Conservation (phyloP, 495 filamentous ascomycete genomes). For the Amorphotheca resinae region DNA sequence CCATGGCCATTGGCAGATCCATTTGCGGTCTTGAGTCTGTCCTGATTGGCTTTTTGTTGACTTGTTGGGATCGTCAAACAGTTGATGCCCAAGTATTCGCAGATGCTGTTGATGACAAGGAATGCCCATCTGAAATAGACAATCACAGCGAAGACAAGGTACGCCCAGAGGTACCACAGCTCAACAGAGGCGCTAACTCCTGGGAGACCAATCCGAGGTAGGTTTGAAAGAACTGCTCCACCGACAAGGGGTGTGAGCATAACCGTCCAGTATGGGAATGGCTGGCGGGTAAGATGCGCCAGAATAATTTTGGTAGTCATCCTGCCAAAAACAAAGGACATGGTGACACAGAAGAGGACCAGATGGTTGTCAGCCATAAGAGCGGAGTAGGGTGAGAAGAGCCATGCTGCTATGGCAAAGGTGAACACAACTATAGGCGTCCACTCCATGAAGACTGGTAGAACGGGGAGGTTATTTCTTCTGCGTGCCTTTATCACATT, state of each 20-base stretch:
- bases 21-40: constrained; percentile 10
- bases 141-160: constrained; percentile 67
- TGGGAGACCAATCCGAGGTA: constrained; percentile 65
- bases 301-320: constrained; percentile 99
- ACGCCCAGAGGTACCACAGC: constrained; percentile 66
- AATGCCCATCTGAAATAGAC: constrained; percentile 89
- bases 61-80: constrained; percentile 76
- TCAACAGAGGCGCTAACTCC: constrained; percentile 47
- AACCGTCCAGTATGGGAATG: constrained; percentile 93
- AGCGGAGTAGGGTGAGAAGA: constrained; percentile 74
- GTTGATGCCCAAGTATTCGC: constrained; percentile 81
- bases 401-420: constrained; percentile 61
- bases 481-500: constrained; percentile 73
- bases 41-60: constrained; percentile 31
- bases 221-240: constrained; percentile 71
- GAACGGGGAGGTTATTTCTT: constrained; percentile 57
- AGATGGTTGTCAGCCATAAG: constrained; percentile 72
- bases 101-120: constrained; percentile 84
- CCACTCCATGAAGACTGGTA: constrained; percentile 89
- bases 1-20: constrained; percentile 10
- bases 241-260: constrained; percentile 75
- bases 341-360: constrained; percentile 82
- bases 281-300: constrained; percentile 82
- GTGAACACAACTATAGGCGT: constrained; percentile 78
- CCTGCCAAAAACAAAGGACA: constrained; percentile 95